These are phyloP conservation scores for Mycena floridula DNA, from an alignment of 768 basidiomycete species.

Conservation along the genomic window DNA sequence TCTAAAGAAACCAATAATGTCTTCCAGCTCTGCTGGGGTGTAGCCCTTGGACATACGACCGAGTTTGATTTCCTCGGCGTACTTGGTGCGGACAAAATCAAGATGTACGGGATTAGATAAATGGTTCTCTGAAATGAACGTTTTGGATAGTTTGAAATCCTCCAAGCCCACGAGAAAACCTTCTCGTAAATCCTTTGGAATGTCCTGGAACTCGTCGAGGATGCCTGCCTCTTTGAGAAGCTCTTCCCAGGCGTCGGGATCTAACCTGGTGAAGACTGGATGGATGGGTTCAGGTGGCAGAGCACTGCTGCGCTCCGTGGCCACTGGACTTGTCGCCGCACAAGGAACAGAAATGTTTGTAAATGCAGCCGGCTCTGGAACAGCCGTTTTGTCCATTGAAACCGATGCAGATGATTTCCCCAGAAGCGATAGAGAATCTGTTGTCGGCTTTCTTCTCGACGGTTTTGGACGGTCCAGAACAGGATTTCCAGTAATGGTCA, in stretches of 20 bases:
- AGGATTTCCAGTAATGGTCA: no score
- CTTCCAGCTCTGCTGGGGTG: constrained; percentile 1
- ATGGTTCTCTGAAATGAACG: constrained; percentile 1
- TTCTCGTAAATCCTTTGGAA: not conserved
- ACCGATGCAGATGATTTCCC: not conserved
- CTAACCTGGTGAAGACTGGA: not conserved
- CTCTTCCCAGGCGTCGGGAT: not conserved
- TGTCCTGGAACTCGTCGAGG: not conserved
- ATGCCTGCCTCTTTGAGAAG: not conserved
- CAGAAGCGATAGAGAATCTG: no score
- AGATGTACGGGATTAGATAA: not conserved
- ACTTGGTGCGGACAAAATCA: not conserved
- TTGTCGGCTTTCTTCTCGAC: no score
- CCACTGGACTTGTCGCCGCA: not conserved
- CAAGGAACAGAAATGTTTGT: not conserved
- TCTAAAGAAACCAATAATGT: constrained; percentile 8
- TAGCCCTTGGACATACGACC: not conserved
- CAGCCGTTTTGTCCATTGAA: not conserved
- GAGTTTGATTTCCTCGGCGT: not conserved
- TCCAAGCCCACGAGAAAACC: not conserved
- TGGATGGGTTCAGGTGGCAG: not conserved
- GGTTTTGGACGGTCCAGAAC: no score
- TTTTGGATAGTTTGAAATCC: not conserved
- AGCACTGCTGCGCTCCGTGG: not conserved
- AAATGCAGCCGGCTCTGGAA: not conserved